phyloP scores from a whole-genome alignment of 345 rosid species.

The Isatis tinctoria region DNA sequence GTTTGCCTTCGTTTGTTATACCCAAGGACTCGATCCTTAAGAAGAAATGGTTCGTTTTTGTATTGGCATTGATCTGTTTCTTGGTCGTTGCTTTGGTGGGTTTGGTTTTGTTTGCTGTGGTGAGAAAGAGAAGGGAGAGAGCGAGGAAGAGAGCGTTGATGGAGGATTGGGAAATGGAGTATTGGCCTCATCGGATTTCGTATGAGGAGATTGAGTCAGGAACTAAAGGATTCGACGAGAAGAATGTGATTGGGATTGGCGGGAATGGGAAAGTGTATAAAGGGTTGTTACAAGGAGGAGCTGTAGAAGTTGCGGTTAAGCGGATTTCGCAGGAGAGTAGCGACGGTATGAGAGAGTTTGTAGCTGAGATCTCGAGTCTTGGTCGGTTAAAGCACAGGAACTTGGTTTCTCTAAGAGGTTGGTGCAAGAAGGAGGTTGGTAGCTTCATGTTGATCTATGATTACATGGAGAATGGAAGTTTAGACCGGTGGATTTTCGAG shows the following conservation, averaged over 20 bases:
- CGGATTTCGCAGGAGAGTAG: conserved; percentile 57
- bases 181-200: conserved; percentile 72
- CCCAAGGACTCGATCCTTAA: conserved; percentile 37
- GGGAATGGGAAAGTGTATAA: conserved; percentile 79
- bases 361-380: conserved; percentile 73
- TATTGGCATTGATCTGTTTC: conserved; percentile 35
- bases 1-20: conserved; percentile 69
- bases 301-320: conserved; percentile 59
- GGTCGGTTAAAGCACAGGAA: conserved; percentile 71
- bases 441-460: conserved; percentile 69
- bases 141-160: conserved; percentile 52
- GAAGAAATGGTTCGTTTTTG: conserved; percentile 50
- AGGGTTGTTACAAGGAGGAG: conserved; percentile 63
- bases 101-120: conserved; percentile 28
- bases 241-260: conserved; percentile 65
- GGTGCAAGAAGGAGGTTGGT: conserved; percentile 76
- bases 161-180: conserved; percentile 91
- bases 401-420: conserved; percentile 66
- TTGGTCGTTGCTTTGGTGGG: conserved; percentile 31
- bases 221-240: conserved; percentile 57
- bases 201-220: conserved; percentile 59
- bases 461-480: conserved; percentile 80
- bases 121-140: conserved; percentile 43
- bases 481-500: conserved; percentile 53
- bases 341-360: conserved; percentile 57